Conservation (phyloP, 2,329 filamentous ascomycete genomes). For the Metarhizium brunneum region DNA sequence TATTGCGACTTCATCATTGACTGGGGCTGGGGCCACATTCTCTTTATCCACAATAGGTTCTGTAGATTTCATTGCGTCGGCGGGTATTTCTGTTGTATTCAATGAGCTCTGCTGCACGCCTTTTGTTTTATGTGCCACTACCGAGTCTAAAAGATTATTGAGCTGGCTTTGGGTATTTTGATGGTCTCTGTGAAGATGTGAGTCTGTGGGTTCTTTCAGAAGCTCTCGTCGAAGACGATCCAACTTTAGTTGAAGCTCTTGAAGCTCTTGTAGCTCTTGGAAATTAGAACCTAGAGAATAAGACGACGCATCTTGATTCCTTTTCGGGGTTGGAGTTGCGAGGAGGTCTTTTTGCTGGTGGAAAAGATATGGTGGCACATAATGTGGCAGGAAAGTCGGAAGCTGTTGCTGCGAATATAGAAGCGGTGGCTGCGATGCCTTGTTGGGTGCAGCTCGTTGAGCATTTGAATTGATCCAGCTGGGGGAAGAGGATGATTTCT, state of each 20-base stretch:
- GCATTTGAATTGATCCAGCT: neutral
- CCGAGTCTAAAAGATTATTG: slow-evolving; percentile 17
- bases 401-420: neutral
- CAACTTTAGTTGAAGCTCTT: slow-evolving; percentile 17
- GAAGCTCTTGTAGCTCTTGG: slow-evolving; percentile 16
- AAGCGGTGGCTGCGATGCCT: neutral
- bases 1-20: neutral
- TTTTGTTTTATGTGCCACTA: neutral
- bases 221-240: slow-evolving; percentile 17
- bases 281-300: neutral
- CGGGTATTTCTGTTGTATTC: neutral
- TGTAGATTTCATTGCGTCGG: slow-evolving; percentile 9
- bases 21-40: neutral
- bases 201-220: slow-evolving; percentile 13
- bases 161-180: slow-evolving; percentile 19
- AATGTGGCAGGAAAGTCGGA: neutral
- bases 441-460: neutral
- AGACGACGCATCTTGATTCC: neutral
- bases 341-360: neutral
- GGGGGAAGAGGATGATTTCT: neutral
- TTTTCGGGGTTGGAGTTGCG: neutral
- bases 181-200: slow-evolving; percentile 14
- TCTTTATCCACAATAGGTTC: neutral
- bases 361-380: neutral
- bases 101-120: no score